phyloP scores from a whole-genome alignment of 2,329 filamentous ascomycete genomes.

The Phaeosphaeriaceae sp. region DNA sequence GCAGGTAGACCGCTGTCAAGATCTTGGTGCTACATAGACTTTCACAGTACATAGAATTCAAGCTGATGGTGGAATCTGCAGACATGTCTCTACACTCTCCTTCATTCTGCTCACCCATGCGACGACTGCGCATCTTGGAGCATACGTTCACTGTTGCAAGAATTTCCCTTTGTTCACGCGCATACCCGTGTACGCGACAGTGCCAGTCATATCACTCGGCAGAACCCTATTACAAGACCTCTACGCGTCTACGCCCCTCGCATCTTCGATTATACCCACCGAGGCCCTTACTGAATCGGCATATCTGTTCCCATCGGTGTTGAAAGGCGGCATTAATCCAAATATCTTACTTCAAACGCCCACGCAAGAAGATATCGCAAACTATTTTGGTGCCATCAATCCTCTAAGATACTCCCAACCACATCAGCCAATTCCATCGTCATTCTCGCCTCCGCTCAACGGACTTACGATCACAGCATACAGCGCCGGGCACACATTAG shows the following conservation, averaged over 20 bases:
- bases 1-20: too few relatives aligned
- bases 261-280: constrained; percentile 79
- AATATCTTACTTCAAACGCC: constrained; percentile 71
- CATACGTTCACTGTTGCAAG: constrained; percentile 96
- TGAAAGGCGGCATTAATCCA: constrained; percentile 51
- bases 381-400: constrained; percentile 89
- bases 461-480: constrained; percentile 95
- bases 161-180: constrained; percentile 89
- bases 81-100: constrained; percentile 89
- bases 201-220: constrained; percentile 90
- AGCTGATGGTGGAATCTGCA: constrained; percentile 47
- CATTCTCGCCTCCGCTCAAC: constrained; percentile 86
- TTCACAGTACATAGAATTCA: constrained; percentile 17
- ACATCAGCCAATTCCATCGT: constrained; percentile 84
- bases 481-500: constrained; percentile 92
- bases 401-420: constrained; percentile 97
- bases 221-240: constrained; percentile 90
- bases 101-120: constrained; percentile 94
- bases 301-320: constrained; percentile 58
- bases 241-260: constrained; percentile 87
- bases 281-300: constrained; percentile 73
- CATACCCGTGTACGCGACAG: constrained; percentile 93
- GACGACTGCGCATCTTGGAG: constrained; percentile 87
- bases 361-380: constrained; percentile 84
- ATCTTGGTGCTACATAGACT: constrained; percentile 8